Conservation (phyloP, 371 early-diverging fungal species). For the Polyrhizophydium stewartii region DNA sequence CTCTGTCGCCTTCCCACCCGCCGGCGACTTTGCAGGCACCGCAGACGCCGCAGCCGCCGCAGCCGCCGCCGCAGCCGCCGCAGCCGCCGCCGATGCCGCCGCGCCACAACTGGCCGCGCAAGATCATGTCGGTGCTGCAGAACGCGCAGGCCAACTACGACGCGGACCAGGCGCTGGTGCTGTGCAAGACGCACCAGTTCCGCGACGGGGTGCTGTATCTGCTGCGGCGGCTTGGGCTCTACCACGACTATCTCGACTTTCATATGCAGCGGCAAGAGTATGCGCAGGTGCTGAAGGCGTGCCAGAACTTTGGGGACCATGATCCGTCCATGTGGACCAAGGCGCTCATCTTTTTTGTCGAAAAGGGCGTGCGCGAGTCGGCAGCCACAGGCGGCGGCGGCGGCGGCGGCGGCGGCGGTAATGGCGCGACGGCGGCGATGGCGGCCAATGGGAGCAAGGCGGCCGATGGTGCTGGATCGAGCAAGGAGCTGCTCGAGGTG, state of each 20-base stretch:
- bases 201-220: constrained; percentile 80
- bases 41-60: no score
- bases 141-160: constrained; percentile 68
- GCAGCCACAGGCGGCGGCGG: no score
- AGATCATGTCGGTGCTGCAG: constrained; percentile 44
- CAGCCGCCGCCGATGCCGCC: no score
- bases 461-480: no score
- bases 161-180: constrained; percentile 82
- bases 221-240: constrained; percentile 78
- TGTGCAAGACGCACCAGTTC: constrained; percentile 80
- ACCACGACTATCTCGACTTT: constrained; percentile 71
- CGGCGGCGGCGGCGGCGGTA: no score
- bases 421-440: background rate
- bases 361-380: constrained; percentile 10
- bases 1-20: background rate
- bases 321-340: constrained; percentile 79
- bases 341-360: constrained; percentile 78
- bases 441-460: no score
- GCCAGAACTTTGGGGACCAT: constrained; percentile 72
- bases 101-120: background rate
- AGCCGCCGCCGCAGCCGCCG: no score
- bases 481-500: constrained; percentile 44
- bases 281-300: constrained; percentile 65
- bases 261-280: constrained; percentile 79
- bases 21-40: background rate